These are phyloP conservation scores for Adansonia madagascariensis DNA, from an alignment of 441 rosid genomes.

Conservation along the genomic window DNA sequence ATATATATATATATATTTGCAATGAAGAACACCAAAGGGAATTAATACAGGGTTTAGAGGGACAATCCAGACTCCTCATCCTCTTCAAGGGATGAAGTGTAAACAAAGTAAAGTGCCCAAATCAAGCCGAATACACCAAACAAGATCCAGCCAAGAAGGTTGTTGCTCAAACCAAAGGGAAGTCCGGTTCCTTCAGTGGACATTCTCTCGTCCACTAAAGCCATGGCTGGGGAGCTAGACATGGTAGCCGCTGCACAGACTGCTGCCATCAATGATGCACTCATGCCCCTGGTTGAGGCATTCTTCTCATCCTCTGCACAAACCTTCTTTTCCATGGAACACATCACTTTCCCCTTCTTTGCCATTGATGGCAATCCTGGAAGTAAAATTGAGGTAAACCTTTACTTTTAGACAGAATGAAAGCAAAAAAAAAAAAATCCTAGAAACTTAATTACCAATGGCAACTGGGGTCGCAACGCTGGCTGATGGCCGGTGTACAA, in stretches of 20 bases:
- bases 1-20: constrained; percentile 10
- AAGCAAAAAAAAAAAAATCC: not conserved
- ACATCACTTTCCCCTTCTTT: constrained; percentile 61
- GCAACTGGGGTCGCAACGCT: constrained; percentile 50
- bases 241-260: constrained; percentile 48
- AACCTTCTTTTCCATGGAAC: constrained; percentile 49
- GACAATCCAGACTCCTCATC: constrained; percentile 90
- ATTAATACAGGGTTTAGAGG: constrained; percentile 38
- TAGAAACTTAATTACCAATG: constrained; percentile 52
- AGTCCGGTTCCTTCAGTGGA: constrained; percentile 86
- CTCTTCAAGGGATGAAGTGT: constrained; percentile 69
- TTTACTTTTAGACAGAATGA: not conserved
- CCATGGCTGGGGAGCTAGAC: constrained; percentile 78
- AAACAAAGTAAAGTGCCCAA: constrained; percentile 71
- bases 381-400: not conserved
- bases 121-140: constrained; percentile 81
- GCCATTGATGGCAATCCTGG: constrained; percentile 66
- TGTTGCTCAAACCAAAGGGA: constrained; percentile 91
- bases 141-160: constrained; percentile 88
- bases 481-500: constrained; percentile 44
- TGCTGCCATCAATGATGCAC: constrained; percentile 54
- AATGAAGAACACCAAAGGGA: constrained; percentile 4
- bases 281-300: constrained; percentile 42
- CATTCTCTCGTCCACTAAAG: constrained; percentile 88
- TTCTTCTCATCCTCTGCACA: constrained; percentile 27